These are phyloP conservation scores for Sindora glabra DNA, from an alignment of 306 rosid species.

Conservation along the genomic window DNA sequence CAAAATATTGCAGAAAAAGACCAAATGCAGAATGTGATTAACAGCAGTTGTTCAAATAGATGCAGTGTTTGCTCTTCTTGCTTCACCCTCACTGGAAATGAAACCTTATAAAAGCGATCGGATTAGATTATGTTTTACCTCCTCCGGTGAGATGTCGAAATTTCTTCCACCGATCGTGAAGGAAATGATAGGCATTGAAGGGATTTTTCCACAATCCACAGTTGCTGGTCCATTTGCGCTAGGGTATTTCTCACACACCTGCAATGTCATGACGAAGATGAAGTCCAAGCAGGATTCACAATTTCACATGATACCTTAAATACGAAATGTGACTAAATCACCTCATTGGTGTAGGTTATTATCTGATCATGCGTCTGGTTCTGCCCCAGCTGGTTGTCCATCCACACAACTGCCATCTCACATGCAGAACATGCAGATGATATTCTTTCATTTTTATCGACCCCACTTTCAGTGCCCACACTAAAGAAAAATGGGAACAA, in stretches of 20 bases:
- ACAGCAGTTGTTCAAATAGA: no score
- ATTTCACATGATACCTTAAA: no score
- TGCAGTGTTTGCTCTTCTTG: not conserved
- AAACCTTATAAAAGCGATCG: not conserved
- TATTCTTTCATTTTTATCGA: conserved; percentile 34
- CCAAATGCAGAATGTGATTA: no score
- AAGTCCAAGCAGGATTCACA: conserved; percentile 13
- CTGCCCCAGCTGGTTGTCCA: conserved; percentile 63
- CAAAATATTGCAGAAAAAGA: no score
- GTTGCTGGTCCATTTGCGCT: conserved; percentile 57
- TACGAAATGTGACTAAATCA: conserved; percentile 13
- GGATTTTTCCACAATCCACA: conserved; percentile 55
- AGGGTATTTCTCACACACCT: conserved; percentile 82
- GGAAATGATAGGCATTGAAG: conserved; percentile 71
- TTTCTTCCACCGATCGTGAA: conserved; percentile 68
- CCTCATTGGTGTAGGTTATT: conserved; percentile 53
- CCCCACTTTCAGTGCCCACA: conserved; percentile 66
- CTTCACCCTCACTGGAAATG: not conserved
- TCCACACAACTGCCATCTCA: conserved; percentile 91
- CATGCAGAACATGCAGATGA: conserved; percentile 61
- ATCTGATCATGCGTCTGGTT: conserved; percentile 57
- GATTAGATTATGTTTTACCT: conserved; percentile 42
- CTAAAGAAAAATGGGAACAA: conserved; percentile 26
- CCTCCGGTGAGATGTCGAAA: conserved; percentile 51
- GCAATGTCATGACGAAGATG: conserved; percentile 19